Conservation (phyloP, 2,329 filamentous ascomycete species). For the Ciborinia camelliae region DNA sequence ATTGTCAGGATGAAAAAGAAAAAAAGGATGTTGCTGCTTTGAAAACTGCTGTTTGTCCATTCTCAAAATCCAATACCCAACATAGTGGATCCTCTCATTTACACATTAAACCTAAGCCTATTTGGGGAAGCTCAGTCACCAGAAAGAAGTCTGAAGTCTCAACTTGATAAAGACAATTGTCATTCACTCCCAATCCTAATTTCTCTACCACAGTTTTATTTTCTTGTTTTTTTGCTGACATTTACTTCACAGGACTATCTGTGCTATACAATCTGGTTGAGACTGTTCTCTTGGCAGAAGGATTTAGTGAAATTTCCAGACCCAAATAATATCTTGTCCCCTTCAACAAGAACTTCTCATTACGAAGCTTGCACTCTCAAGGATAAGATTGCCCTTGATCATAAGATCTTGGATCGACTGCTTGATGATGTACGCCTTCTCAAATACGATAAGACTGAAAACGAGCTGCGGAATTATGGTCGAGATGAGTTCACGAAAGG, state of each 20-base stretch:
- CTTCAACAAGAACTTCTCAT: background rate
- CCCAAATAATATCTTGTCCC: fast-evolving
- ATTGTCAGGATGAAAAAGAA: background rate
- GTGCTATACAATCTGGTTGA: background rate
- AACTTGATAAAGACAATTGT: no score
- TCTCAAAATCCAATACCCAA: background rate
- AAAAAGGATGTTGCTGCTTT: background rate
- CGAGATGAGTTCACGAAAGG: slow-evolving; percentile 36
- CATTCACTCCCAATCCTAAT: no score
- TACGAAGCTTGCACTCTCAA: background rate
- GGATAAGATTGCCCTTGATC: background rate
- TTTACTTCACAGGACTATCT: background rate
- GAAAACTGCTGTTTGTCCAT: background rate
- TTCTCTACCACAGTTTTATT: no score
- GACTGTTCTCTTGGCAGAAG: background rate
- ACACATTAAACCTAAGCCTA: no score
- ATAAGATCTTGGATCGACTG: background rate
- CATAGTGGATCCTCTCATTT: no score
- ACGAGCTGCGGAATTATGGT: slow-evolving; percentile 12
- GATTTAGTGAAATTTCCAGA: background rate
- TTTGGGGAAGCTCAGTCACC: no score
- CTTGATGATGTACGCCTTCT: background rate
- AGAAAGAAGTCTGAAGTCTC: no score
- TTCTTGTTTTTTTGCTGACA: background rate
- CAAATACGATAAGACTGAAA: fast-evolving